Conservation (phyloP, 2,329 filamentous ascomycete species). For the Diaporthe sp. region DNA sequence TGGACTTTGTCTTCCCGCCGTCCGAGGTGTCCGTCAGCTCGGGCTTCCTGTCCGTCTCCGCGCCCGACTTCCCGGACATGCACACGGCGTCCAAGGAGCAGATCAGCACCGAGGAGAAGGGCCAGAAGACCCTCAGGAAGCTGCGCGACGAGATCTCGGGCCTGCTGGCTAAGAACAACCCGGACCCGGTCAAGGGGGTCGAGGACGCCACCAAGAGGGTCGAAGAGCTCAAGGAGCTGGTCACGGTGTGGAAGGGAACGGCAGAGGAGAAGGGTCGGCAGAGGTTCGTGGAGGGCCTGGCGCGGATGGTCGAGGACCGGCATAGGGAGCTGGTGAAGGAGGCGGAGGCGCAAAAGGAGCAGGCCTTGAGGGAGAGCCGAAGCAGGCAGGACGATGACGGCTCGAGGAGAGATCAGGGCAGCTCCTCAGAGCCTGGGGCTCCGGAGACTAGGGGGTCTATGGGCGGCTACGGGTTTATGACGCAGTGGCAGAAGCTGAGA, state of each 20-base stretch:
- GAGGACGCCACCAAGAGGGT: slow-evolving; percentile 82
- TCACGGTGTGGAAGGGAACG: slow-evolving; percentile 93
- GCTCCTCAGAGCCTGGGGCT: slow-evolving; percentile 47
- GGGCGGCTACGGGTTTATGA: slow-evolving; percentile 72
- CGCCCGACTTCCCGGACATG: slow-evolving; percentile 69
- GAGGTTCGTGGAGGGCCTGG: slow-evolving; percentile 85
- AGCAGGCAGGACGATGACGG: slow-evolving; percentile 52
- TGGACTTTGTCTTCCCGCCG: slow-evolving; percentile 94
- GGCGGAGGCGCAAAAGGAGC: slow-evolving; percentile 56
- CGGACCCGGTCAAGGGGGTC: slow-evolving; percentile 72
- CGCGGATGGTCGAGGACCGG: slow-evolving; percentile 85
- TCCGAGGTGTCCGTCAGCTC: slow-evolving; percentile 88
- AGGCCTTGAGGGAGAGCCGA: slow-evolving; percentile 48
- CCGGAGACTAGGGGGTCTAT: slow-evolving; percentile 59
- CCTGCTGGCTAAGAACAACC: slow-evolving; percentile 66
- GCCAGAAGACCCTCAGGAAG: slow-evolving; percentile 81
- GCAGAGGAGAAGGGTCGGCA: slow-evolving; percentile 89
- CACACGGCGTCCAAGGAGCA: slow-evolving; percentile 60
- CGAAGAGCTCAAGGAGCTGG: slow-evolving; percentile 81
- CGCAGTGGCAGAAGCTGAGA: slow-evolving; percentile 73
- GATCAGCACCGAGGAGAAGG: slow-evolving; percentile 86
- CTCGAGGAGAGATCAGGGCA: slow-evolving; percentile 49
- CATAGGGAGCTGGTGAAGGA: slow-evolving; percentile 68
- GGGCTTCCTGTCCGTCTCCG: slow-evolving; percentile 91
- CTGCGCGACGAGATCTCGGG: slow-evolving; percentile 80